Base-by-base conservation (phyloP, 2,329 filamentous ascomycete species). In the Aspergillus sp. region DNA sequence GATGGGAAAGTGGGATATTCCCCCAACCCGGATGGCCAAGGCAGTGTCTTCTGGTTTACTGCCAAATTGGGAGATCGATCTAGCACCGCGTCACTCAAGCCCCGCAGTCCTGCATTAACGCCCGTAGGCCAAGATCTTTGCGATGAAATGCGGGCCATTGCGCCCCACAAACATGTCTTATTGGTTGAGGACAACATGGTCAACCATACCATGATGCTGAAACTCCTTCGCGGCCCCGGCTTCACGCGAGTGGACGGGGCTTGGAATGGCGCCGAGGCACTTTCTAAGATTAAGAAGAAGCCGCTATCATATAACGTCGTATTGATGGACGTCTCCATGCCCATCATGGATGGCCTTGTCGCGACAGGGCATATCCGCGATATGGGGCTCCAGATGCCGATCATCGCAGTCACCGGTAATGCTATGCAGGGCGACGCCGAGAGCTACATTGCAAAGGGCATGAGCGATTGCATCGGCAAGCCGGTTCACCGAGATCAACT, bases 361-460 rank as follows among this genome's bases (percentile, higher is more conserved):
- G 79, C 80, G 6, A 82, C 80, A 0, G 68, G 72, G 12, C 69
- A 71, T 4, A 82, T 82, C 54, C 78, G 80, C 6, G 61, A 68
- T 5, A 68, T 76, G 63, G 72, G 72, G 5, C 49, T 74, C 9
- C 69, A 78, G 21, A 66, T 81, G 2, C 83, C 83, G 0, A 84
- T 85, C 38, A 78, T 86, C n/a, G 84, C 83, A 10, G 80, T 85
- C 75, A 85, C 83, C 0, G 83, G 83, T 0, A 84, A 85, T 61
- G 84, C 84, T 0, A 73, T 86, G 17, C 82, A 83, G 52, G 84
- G 81, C 0, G 84, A 87, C 60, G 79, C 77, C 4, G 84, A 86
- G 47, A 76, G 73, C 9, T 86, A 84, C 63, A 73, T 84, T 23
- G 78, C 80, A 3, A 80, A 79, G 52, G 84, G 84, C 0, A 84